Conservation (phyloP, 768 basidiomycete species). For the Agaricus blazei region DNA sequence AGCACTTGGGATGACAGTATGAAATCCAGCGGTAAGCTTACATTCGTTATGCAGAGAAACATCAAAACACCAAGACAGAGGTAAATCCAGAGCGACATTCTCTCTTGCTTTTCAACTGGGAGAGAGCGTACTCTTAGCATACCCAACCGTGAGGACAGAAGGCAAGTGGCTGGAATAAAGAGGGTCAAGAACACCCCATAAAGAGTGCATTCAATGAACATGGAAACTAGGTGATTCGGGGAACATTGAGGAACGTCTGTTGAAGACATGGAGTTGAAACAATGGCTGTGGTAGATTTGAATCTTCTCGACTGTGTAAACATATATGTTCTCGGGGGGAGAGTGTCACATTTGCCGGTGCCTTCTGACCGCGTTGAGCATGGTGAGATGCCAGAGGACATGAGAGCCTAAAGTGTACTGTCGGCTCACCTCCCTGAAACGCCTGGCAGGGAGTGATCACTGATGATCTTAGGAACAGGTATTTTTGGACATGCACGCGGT, state of each 20-base stretch:
- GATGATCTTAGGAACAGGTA: no score
- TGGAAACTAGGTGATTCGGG: not conserved
- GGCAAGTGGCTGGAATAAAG: not conserved
- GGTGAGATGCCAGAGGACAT: no score
- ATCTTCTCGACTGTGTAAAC: no score
- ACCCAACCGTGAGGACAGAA: not conserved
- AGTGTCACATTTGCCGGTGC: no score
- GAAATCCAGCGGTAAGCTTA: not conserved
- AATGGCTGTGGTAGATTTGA: not conserved
- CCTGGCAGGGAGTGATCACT: no score
- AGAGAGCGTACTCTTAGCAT: not conserved
- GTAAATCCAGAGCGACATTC: not conserved
- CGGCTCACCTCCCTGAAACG: no score
- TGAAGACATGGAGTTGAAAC: not conserved
- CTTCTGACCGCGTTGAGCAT: no score
- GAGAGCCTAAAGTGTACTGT: no score
- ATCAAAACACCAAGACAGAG: not conserved
- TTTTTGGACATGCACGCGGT: not conserved
- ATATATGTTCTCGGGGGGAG: no score
- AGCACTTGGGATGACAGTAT: not conserved
- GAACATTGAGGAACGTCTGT: no score
- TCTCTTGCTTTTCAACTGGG: not conserved
- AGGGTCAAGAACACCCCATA: not conserved
- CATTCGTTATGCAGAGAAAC: conserved; percentile 1
- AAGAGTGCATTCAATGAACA: not conserved